These are phyloP conservation scores for Juglanconis sp. DNA, from an alignment of 2,329 filamentous ascomycete species.

Conservation along the genomic window DNA sequence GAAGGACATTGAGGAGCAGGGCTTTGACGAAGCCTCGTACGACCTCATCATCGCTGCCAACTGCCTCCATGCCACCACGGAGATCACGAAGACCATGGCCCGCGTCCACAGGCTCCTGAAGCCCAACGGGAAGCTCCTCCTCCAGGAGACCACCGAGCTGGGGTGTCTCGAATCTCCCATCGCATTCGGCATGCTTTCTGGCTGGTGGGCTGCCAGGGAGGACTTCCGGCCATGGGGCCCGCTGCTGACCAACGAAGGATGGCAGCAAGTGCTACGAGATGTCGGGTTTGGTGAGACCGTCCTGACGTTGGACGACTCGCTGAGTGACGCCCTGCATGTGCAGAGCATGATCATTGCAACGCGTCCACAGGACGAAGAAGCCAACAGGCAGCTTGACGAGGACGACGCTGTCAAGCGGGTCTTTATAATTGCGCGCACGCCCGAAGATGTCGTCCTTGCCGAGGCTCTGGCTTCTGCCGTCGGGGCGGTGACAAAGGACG, in stretches of 20 bases:
- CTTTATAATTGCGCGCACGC: conserved; percentile 13
- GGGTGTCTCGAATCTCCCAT: conserved; percentile 10
- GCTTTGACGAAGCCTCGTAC: conserved; percentile 26
- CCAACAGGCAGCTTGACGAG: conserved; percentile 11
- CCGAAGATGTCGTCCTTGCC: conserved; percentile 4
- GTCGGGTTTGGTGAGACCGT: conserved; percentile 12
- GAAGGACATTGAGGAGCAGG: conserved; percentile 27
- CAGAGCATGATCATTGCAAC: conserved; percentile 18
- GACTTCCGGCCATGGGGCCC: conserved; percentile 15
- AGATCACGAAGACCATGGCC: conserved; percentile 22
- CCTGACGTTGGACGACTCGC: conserved; percentile 12
- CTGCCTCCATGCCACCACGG: conserved; percentile 27
- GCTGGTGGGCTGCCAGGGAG: conserved; percentile 33
- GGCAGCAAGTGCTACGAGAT: conserved; percentile 10
- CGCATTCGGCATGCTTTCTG: conserved; percentile 34
- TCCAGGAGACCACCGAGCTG: conserved; percentile 20
- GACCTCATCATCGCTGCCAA: conserved; percentile 32
- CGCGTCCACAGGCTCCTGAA: conserved; percentile 30
- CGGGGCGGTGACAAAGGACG: background rate
- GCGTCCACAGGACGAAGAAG: conserved; percentile 2
- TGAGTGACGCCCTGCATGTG: conserved; percentile 11
- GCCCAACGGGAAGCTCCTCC: conserved; percentile 33
- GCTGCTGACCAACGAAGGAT: conserved; percentile 8
- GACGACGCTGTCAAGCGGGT: conserved; percentile 13
- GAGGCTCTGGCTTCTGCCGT: conserved; percentile 5